Evolutionary conservation across 2,329 filamentous ascomycete species (phyloP).

Genomic region (Arthrocladium fulminans): DNA sequence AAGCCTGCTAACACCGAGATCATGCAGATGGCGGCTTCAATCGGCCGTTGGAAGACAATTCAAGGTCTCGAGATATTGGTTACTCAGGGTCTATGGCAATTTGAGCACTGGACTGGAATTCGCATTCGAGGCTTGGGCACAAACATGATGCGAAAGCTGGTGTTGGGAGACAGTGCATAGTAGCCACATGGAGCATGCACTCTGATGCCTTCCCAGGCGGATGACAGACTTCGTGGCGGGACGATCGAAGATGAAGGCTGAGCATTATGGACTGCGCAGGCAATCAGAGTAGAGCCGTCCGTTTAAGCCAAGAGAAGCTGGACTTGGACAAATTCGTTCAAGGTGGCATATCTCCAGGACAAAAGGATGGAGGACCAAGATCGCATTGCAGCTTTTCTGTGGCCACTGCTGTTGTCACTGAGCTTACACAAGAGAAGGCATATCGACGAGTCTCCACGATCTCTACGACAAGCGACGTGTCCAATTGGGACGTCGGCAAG

Average conservation of each 20-base stretch:
- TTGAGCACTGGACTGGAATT: conserved; percentile 77
- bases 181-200: background rate
- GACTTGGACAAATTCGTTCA: background rate
- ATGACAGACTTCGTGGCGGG: background rate
- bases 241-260: background rate
- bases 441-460: too few relatives aligned
- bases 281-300: too few relatives aligned
- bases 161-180: conserved; percentile 15
- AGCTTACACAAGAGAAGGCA: too few relatives aligned
- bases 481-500: too few relatives aligned
- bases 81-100: conserved; percentile 78
- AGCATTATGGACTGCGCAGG: background rate
- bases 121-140: conserved; percentile 15
- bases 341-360: too few relatives aligned
- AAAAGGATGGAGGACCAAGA: too few relatives aligned
- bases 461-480: too few relatives aligned
- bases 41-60: conserved; percentile 65
- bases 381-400: too few relatives aligned
- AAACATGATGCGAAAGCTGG: conserved; percentile 11
- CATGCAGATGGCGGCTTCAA: conserved; percentile 69
- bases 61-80: conserved; percentile 82
- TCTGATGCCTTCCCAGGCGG: background rate
- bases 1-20: conserved; percentile 74
- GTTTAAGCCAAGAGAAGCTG: background rate
- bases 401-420: too few relatives aligned